These are phyloP conservation scores for Cystoderma amianthinum DNA, from an alignment of 768 basidiomycete species.

Conservation along the genomic window DNA sequence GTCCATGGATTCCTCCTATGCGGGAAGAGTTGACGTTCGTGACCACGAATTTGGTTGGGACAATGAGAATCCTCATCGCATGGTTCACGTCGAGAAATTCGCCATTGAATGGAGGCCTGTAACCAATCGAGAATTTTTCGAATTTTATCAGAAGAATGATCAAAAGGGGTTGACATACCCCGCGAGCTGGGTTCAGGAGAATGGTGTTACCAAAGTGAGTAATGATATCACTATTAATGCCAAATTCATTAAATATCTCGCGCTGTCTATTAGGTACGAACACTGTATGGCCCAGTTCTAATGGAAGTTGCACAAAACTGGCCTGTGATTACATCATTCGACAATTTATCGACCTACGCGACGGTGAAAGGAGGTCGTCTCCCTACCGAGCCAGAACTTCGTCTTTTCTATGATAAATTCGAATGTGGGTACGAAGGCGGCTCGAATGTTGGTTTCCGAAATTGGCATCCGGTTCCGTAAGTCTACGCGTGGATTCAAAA, in stretches of 20 bases:
- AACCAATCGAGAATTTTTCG: conserved; percentile 81
- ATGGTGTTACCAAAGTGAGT: conserved; percentile 43
- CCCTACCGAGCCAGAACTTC: conserved; percentile 85
- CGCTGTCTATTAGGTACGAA: conserved; percentile 52
- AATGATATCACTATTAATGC: too few species aligned
- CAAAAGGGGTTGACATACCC: conserved; percentile 48
- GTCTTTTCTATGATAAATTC: conserved; percentile 71
- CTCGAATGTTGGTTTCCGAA: conserved; percentile 80
- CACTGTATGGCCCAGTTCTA: conserved; percentile 78
- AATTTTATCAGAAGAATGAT: conserved; percentile 45
- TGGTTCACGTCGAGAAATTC: conserved; percentile 60
- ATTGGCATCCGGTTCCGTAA: conserved; percentile 92
- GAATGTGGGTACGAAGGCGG: conserved; percentile 70
- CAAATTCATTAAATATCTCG: not conserved
- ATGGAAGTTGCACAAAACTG: conserved; percentile 76
- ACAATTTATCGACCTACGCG: conserved; percentile 76
- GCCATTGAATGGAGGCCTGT: conserved; percentile 80
- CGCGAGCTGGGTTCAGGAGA: conserved; percentile 64
- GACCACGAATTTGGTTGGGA: conserved; percentile 90
- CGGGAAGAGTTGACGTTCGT: conserved; percentile 27
- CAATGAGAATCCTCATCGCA: conserved; percentile 73
- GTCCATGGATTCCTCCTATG: conserved; percentile 42
- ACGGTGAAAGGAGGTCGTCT: conserved; percentile 86
- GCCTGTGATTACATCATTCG: conserved; percentile 79
- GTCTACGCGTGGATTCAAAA: conserved; percentile 14